Conservation (phyloP, 179 eudicot species). For the Drosera spatulata region DNA sequence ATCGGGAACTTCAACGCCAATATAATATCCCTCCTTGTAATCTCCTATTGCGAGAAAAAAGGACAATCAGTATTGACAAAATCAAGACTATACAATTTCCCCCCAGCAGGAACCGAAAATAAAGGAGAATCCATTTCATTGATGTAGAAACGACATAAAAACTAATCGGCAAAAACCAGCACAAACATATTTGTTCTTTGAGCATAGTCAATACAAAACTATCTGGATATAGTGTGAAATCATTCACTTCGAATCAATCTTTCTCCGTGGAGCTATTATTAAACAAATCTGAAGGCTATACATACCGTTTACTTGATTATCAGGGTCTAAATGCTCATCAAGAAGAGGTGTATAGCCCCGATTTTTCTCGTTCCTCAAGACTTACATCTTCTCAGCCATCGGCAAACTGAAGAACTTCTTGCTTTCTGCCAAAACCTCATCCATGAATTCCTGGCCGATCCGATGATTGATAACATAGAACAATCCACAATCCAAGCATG, state of each 20-base stretch:
- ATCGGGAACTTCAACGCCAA: constrained; percentile 78
- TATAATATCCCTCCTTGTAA: constrained; percentile 86
- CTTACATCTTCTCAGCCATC: constrained; percentile 71
- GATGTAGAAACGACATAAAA: no score
- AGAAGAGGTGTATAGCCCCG: background rate
- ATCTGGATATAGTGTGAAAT: no score
- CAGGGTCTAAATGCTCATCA: background rate
- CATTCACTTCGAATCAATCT: no score
- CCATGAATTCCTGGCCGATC: constrained; percentile 73
- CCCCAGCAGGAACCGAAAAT: no score
- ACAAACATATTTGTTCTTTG: no score
- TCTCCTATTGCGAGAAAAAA: constrained; percentile 36
- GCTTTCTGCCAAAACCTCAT: constrained; percentile 73
- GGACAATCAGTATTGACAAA: no score
- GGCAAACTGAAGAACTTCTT: constrained; percentile 71
- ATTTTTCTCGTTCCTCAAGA: constrained; percentile 21
- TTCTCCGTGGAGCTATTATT: no score
- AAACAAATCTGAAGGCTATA: background rate
- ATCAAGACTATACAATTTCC: no score
- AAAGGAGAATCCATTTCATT: background rate
- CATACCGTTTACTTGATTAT: background rate
- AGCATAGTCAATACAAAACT: no score
- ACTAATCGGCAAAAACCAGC: no score
- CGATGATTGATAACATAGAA: constrained; percentile 90
- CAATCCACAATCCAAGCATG: constrained; percentile 87